phyloP scores from a whole-genome alignment of 1,284 basidiomycete species.

The Fomitopsis betulina region DNA sequence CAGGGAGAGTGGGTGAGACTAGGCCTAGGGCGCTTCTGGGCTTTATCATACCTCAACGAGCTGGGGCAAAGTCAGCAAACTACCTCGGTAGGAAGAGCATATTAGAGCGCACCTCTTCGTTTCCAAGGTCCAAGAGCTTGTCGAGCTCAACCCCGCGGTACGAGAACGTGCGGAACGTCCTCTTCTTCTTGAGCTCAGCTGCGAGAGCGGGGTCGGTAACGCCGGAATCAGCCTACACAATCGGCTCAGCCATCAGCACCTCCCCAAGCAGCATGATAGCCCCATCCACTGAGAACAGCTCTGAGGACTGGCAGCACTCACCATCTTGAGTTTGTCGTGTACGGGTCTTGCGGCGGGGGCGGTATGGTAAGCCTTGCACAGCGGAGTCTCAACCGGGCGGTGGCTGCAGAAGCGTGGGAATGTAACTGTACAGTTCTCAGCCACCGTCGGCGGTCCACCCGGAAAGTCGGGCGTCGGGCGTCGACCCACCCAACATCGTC shows the following conservation, averaged over 20 bases:
- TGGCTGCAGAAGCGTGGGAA: conserved; percentile 35
- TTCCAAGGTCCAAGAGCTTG: conserved; percentile 93
- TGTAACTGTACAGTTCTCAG: conserved; percentile 55
- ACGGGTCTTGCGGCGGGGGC: conserved; percentile 27
- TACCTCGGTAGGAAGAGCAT: neutral
- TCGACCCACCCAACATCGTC: conserved; percentile 28
- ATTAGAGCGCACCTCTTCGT: conserved; percentile 72
- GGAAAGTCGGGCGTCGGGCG: conserved; percentile 6
- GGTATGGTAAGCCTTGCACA: conserved; percentile 18
- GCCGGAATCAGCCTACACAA: conserved; percentile 63
- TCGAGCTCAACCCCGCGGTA: conserved; percentile 98
- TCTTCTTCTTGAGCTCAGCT: conserved; percentile 94
- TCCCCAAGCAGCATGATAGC: neutral
- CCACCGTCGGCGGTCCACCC: conserved; percentile 14
- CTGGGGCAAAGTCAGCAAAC: conserved; percentile 31
- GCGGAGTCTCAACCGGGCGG: conserved; percentile 39
- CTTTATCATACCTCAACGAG: conserved; percentile 55
- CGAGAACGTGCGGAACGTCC: conserved; percentile 98
- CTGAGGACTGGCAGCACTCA: conserved; percentile 27
- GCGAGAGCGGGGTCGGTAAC: conserved; percentile 86
- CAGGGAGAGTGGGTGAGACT: neutral
- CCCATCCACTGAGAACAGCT: neutral
- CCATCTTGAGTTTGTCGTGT: conserved; percentile 51
- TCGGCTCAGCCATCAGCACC: conserved; percentile 17
- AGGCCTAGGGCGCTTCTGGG: neutral